Evolutionary conservation across 331 rosid genomes (phyloP).

Genomic region (Erythrophleum ivorense): DNA sequence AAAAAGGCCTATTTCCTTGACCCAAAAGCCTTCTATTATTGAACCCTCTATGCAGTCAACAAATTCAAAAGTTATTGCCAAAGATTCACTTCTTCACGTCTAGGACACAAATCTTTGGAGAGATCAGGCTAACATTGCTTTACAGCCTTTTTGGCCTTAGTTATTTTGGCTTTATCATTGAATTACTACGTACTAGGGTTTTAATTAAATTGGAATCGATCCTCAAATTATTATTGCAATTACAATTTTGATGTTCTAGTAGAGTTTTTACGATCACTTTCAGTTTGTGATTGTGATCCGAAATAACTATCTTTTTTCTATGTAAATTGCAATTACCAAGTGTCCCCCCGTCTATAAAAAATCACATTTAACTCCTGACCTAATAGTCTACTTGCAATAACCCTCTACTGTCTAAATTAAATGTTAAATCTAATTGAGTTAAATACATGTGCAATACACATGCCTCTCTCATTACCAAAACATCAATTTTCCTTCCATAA

Average conservation of each 20-base stretch:
- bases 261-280: neutral
- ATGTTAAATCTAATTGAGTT: too few relatives aligned
- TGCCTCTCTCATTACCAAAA: too few relatives aligned
- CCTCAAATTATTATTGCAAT: neutral
- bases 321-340: neutral
- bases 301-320: neutral
- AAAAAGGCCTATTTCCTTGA: neutral
- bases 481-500: too few relatives aligned
- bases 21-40: neutral
- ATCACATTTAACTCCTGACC: too few relatives aligned
- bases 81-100: conserved; percentile 41
- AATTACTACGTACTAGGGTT: neutral
- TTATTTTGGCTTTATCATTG: neutral
- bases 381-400: too few relatives aligned
- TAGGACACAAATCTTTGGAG: conserved; percentile 22
- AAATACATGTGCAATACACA: too few relatives aligned
- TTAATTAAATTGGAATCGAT: neutral
- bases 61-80: conserved; percentile 50
- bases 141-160: neutral
- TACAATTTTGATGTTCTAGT: neutral
- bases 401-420: too few relatives aligned
- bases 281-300: neutral
- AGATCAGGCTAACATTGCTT: neutral
- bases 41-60: neutral
- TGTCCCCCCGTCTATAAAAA: too few relatives aligned